phyloP scores from a whole-genome alignment of 352 stramenopile genomes.

The Globisporangium mamillatum region DNA sequence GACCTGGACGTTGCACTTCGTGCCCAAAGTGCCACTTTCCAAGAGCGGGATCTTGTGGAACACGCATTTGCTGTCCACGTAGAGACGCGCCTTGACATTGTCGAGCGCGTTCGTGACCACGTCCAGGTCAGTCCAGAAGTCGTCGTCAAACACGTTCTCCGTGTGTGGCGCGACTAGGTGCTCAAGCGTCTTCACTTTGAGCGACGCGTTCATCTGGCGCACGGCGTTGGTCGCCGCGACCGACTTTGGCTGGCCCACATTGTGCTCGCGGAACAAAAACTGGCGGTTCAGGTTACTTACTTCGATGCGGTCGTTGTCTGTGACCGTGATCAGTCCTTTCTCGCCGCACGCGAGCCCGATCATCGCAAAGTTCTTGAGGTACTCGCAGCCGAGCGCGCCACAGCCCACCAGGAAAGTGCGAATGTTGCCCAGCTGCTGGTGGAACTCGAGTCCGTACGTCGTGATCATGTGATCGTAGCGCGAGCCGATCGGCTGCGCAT shows the following conservation, averaged over 20 bases:
- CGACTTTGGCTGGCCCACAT: constrained; percentile 82
- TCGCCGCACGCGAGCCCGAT: constrained; percentile 72
- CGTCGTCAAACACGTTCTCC: constrained; percentile 78
- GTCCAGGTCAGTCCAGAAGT: constrained; percentile 84
- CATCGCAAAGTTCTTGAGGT: constrained; percentile 88
- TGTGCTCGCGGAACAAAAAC: constrained; percentile 85
- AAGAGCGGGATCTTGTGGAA: constrained; percentile 96
- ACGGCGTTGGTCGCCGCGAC: constrained; percentile 77
- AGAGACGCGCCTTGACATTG: constrained; percentile 97
- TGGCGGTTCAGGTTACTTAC: constrained; percentile 88
- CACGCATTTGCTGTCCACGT: constrained; percentile 98
- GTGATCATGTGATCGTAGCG: constrained; percentile 84
- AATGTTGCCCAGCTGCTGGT: constrained; percentile 58
- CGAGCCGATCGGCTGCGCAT: constrained; percentile 52
- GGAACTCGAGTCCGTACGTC: constrained; percentile 66
- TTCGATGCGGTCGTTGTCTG: constrained; percentile 87
- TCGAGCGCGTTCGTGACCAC: constrained; percentile 99
- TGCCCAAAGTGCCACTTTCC: constrained; percentile 98
- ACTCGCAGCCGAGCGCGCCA: constrained; percentile 79
- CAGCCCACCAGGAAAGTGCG: constrained; percentile 84
- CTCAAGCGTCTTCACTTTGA: constrained; percentile 82
- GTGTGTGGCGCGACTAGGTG: constrained; percentile 78
- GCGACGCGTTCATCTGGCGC: constrained; percentile 63
- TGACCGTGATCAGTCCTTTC: constrained; percentile 78
- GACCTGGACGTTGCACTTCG: constrained; percentile 97